These are phyloP conservation scores for Tricholoma saponaceum DNA, from an alignment of 768 basidiomycete genomes.

Conservation along the genomic window DNA sequence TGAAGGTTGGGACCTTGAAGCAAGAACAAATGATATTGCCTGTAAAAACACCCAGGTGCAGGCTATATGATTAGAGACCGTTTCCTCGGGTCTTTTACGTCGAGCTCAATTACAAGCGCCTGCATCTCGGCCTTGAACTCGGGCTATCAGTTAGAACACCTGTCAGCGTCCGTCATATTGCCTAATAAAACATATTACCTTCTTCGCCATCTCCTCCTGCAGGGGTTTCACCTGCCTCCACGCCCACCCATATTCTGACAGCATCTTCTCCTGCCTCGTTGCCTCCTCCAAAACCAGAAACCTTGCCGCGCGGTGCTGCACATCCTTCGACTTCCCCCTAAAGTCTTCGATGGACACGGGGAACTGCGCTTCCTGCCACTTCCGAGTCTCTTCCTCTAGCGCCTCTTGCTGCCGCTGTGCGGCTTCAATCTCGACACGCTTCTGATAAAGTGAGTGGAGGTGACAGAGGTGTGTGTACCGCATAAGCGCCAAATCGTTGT, in stretches of 20 bases:
- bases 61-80: neutral
- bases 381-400: conserved; percentile 21
- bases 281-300: conserved; percentile 32
- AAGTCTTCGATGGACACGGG: conserved; percentile 32
- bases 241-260: conserved; percentile 47
- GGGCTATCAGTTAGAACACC: conserved; percentile 4
- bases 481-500: conserved; percentile 24
- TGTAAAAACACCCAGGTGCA: neutral
- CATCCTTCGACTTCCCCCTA: conserved; percentile 31
- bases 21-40: neutral
- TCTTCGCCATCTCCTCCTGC: conserved; percentile 30
- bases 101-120: conserved; percentile 18
- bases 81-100: conserved; percentile 22
- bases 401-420: neutral
- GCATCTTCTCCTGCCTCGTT: conserved; percentile 40
- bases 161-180: neutral
- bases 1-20: too few relatives aligned
- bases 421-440: conserved; percentile 13
- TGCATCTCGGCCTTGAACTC: conserved; percentile 20
- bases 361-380: conserved; percentile 25
- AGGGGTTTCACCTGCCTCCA: conserved; percentile 46
- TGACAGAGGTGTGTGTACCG: conserved; percentile 27
- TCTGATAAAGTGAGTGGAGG: conserved; percentile 15
- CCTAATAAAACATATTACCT: conserved; percentile 30
- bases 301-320: conserved; percentile 45